Evolutionary conservation across 2,329 filamentous ascomycete species (phyloP), one percentile per base, ranked within the genome.

Genomic region (Cytospora piceae): DNA sequence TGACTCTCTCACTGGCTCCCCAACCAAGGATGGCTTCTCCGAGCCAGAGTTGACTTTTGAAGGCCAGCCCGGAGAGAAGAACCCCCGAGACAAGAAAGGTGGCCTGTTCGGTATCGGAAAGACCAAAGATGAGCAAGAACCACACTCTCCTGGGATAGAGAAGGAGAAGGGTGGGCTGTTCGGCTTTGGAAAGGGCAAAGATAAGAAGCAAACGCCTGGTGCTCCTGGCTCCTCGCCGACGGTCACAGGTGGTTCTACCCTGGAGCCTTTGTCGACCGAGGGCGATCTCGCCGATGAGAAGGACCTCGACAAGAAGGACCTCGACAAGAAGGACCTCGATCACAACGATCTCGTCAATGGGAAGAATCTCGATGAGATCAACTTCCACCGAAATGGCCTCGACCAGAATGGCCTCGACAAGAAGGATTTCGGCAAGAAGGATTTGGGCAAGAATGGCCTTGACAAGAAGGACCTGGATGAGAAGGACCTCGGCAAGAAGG

Each of bases 191-290:
- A 46, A 46, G 8, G 37, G 37, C 56, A 52, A 60, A 17, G 46
- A 60, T 9, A 37, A 56, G 54, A 64, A 58, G n/a, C 46, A 29
- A 17, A 51, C 4, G 14, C 17, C 54, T 56, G 27, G 37, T 12
- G 49, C 60, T 49, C 60, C 27, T n/a, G 27, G 24, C 9, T 29
- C 46, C n/a, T 61, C 52, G 4, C 34, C 59, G 1, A 46, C 14
- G 12, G 32, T 32, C 9, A 27, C n/a, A 46, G 51, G 54, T n/a
- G 22, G 20, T 17, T 20, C 24, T 5, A 8, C 37, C n/a, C 22
- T 55, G 27, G 27, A 55, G 34, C 24, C 24, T 1, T 32, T 20
- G 51, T 42, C 51, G 9, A 32, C 2, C 5, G 22, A 61, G 2
- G 51, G 17, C 4, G 12, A 46, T 12, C 3, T 46, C 9, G 15